Evolutionary conservation across 257 asterid genomes (phyloP).

Genomic region (Sherardia arvensis): DNA sequence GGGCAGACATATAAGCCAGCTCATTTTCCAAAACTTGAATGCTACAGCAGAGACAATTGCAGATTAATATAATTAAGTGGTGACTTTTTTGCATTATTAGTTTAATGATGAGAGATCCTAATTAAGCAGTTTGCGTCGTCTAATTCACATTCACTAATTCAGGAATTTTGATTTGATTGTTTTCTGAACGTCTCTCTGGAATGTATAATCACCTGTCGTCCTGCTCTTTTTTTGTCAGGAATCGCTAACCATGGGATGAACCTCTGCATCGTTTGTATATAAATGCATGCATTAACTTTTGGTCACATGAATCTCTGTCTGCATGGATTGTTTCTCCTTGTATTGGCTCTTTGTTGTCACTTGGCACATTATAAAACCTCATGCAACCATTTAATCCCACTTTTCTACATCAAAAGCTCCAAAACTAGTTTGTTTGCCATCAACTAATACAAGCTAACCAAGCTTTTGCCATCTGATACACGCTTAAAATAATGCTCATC

Average conservation of each 20-base stretch:
- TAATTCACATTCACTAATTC: neutral
- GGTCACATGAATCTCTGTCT: constrained; percentile 24
- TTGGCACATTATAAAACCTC: constrained; percentile 16
- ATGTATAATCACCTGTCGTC: constrained; percentile 9
- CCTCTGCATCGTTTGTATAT: neutral
- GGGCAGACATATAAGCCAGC: constrained; percentile 26
- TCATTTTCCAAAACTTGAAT: constrained; percentile 20
- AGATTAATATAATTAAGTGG: constrained; percentile 10
- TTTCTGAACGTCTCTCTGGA: neutral
- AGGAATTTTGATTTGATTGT: neutral
- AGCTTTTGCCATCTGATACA: no score
- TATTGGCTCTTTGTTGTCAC: constrained; percentile 21
- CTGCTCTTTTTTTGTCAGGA: constrained; percentile 17
- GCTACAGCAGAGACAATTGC: constrained; percentile 17
- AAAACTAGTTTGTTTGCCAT: neutral
- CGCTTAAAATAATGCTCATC: no score
- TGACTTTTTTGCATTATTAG: neutral
- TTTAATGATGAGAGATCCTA: constrained; percentile 12
- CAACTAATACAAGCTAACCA: no score
- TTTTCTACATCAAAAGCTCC: neutral
- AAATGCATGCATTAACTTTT: constrained; percentile 6
- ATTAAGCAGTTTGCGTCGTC: neutral
- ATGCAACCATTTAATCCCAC: neutral
- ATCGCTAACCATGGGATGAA: constrained; percentile 9
- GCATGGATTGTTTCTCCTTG: constrained; percentile 8